These are phyloP conservation scores for Aspergillus bridgeri DNA, from an alignment of 495 filamentous ascomycete genomes.

Conservation along the genomic window DNA sequence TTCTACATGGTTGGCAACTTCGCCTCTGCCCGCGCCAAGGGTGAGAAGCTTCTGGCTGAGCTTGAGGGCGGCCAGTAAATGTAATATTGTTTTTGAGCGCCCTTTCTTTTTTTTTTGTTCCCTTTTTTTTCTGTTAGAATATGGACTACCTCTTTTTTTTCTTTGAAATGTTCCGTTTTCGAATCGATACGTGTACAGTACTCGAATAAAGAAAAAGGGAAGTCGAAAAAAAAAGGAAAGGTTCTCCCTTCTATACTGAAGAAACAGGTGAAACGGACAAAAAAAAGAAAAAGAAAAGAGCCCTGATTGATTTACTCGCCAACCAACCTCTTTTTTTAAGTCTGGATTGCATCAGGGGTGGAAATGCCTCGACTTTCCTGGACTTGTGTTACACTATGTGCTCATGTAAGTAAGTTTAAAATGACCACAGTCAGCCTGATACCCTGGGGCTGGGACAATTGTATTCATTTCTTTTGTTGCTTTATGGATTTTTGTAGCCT, in stretches of 20 bases:
- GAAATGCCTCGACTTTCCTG: constrained; percentile 24
- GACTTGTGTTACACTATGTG: constrained; percentile 49
- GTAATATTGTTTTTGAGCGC: constrained; percentile 41
- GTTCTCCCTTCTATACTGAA: constrained; percentile 7
- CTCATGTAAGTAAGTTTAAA: constrained; percentile 47
- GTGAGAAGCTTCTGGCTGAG: constrained; percentile 98
- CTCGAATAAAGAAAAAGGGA: constrained; percentile 42
- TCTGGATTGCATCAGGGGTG: constrained; percentile 21
- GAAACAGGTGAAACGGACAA: constrained; percentile 17
- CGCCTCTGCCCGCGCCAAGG: constrained; percentile 89
- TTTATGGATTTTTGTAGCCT: constrained; percentile 9
- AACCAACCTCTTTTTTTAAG: constrained; percentile 22
- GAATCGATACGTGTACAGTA: constrained; percentile 47
- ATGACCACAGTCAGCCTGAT: constrained; percentile 33
- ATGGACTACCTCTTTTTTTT: constrained; percentile 28
- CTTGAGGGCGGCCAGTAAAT: constrained; percentile 73
- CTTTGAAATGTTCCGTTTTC: constrained; percentile 37
- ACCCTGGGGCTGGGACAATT: constrained; percentile 34
- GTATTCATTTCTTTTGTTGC: constrained; percentile 40
- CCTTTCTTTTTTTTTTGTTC: constrained; percentile 31
- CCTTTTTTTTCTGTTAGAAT: constrained; percentile 31
- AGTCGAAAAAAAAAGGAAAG: constrained; percentile 27
- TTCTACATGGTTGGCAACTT: constrained; percentile 99
- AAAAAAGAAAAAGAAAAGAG: constrained; percentile 12
- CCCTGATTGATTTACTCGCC: constrained; percentile 16